Evolutionary conservation across 257 asterid species (phyloP), one percentile per base, ranked within the genome.

Genomic region (Petunia secreta): DNA sequence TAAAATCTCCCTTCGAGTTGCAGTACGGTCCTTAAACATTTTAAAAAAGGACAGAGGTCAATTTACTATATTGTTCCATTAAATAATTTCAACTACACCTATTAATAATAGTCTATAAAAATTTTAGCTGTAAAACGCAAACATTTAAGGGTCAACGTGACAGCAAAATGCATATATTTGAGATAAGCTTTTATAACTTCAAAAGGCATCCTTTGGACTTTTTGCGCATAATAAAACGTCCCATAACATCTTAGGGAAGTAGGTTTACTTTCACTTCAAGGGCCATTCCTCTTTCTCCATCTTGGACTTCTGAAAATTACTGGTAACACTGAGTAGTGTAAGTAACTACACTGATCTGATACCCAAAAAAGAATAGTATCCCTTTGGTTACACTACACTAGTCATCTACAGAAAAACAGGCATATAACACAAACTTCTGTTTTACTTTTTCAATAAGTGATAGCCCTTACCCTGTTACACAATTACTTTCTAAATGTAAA

Each of bases 181-280:
- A 25, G 25, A 25, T 25, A 25, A 25, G 25, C 25, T 25, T 25
- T 25, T 36, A 37, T 0, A 9, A 63, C 44, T 37, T 37, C 38
- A 64, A 25, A 25, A 11, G 48, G 48, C 14, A 41, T 69, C 8
- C 43, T 69, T 43, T 46, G 43, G 77, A 71, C 77, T 71, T 48
- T 41, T 48, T 71, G 60, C 75, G 75, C n/a, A 4, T 68, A 68
- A 4, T 68, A 68, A 7, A 68, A 4, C 54, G 38, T 43, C 44
- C 75, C 75, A 67, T 67, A 50, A 43, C 41, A 67, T 67, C 75
- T 40, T 67, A 54, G 4, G 40, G 59, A 5, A 46, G 43, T 46
- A 8, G 43, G 10, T 48, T 46, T 9, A 15, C 25, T 46, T 69
- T 69, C 25, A 7, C 57, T 46, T 46, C 43, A 39, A 16, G 44